Percentiles rank a stretch among this genome's conserved stretches.
Conservation (phyloP, 164 flowering plant genomes). For the Stephania cephalantha region DNA sequence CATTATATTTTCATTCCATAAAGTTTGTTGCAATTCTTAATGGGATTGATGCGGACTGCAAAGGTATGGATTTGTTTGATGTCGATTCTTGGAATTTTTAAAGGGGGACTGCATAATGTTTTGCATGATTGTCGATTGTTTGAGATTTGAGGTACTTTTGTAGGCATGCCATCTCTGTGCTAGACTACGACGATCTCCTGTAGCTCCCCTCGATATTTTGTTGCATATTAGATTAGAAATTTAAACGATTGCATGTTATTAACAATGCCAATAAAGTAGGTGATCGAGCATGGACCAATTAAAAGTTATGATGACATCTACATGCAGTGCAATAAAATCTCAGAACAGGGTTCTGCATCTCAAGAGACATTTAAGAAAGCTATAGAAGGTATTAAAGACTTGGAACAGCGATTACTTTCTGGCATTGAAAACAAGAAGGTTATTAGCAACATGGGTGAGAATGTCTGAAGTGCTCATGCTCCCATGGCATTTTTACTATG, state of each 20-base stretch:
- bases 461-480: not conserved
- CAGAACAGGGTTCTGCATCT: not conserved
- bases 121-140: not conserved
- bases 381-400: not conserved
- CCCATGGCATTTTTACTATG: not conserved
- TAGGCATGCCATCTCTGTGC: not conserved
- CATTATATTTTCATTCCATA: no score
- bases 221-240: conserved; percentile 59
- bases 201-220: conserved; percentile 55
- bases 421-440: not conserved
- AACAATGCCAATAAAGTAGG: conserved; percentile 19
- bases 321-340: not conserved
- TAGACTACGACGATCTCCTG: conserved; percentile 33
- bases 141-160: not conserved
- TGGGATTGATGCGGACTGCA: no score
- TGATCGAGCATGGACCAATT: not conserved
- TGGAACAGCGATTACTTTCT: not conserved
- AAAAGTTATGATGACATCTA: not conserved
- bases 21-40: no score
- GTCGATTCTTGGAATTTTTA: no score
- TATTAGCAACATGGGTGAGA: not conserved
- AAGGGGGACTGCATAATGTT: not conserved
- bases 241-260: conserved; percentile 20
- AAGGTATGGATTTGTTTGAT: no score
- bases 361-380: not conserved